Percentiles rank a stretch among this genome's conserved stretches.
Evolutionary conservation across 495 filamentous ascomycete species (phyloP).

Genomic region (Ascodesmis nigricans): DNA sequence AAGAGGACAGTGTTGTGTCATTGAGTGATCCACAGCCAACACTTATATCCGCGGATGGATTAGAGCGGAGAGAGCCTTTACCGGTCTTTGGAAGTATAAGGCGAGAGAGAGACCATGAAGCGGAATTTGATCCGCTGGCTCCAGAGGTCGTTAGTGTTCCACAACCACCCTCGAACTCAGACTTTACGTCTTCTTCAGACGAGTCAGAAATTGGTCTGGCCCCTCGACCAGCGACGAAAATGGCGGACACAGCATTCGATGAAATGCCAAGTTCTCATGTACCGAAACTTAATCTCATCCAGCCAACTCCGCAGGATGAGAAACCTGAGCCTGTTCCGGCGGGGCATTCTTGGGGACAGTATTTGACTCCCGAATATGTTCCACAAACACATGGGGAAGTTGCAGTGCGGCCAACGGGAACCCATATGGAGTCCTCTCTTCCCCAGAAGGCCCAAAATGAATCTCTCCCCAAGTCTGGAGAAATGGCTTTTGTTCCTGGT

Average conservation of each 20-base stretch:
- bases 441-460: no score
- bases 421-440: no score
- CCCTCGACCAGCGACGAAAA: not conserved
- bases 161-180: no score
- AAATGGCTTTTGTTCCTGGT: no score
- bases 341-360: not conserved
- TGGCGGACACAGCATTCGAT: not conserved
- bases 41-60: not conserved
- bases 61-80: not conserved
- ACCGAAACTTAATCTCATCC: slow-evolving; percentile 8
- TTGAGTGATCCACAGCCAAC: slow-evolving; percentile 4
- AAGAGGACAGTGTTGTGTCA: slow-evolving; percentile 11
- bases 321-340: not conserved
- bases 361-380: no score
- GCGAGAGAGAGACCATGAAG: not conserved
- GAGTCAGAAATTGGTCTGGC: not conserved
- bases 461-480: no score
- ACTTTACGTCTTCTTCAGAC: not conserved
- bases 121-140: not conserved
- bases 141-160: no score
- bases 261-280: slow-evolving; percentile 1
- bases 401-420: no score
- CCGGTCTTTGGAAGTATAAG: slow-evolving; percentile 5
- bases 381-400: no score
- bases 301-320: slow-evolving; percentile 10